Conservation (phyloP, 805 yeast species). For the Starmerella etchellsii region DNA sequence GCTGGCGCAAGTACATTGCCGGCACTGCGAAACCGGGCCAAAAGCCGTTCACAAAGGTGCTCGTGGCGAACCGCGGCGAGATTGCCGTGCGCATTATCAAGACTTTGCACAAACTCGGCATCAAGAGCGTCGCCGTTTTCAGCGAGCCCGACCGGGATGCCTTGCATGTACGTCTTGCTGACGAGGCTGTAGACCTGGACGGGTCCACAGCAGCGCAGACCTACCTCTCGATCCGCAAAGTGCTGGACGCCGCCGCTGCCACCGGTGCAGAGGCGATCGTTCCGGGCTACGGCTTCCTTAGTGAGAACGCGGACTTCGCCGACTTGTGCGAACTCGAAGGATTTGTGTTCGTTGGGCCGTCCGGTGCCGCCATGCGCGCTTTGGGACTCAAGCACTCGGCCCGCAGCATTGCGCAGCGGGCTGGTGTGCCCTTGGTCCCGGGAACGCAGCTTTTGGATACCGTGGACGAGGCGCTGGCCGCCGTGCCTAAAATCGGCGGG, state of each 20-base stretch:
- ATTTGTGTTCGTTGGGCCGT: constrained; percentile 89
- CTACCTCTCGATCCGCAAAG: constrained; percentile 72
- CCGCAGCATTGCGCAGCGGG: constrained; percentile 77
- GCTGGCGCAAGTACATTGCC: constrained; percentile 58
- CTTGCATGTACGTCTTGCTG: constrained; percentile 74
- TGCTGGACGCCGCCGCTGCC: constrained; percentile 69
- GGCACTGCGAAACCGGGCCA: constrained; percentile 26
- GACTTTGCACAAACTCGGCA: constrained; percentile 68
- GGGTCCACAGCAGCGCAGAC: constrained; percentile 87
- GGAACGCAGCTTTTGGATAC: constrained; percentile 74
- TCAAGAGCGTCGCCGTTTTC: constrained; percentile 74
- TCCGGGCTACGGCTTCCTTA: constrained; percentile 94
- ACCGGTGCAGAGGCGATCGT: constrained; percentile 88
- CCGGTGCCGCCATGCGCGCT: constrained; percentile 82
- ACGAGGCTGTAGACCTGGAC: constrained; percentile 61
- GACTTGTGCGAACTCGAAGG: constrained; percentile 75
- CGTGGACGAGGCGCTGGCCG: constrained; percentile 58
- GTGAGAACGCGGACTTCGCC: constrained; percentile 93
- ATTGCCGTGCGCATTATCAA: constrained; percentile 89
- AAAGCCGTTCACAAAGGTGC: constrained; percentile 67
- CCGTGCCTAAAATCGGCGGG: constrained; percentile 51
- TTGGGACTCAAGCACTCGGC: constrained; percentile 95
- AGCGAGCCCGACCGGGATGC: constrained; percentile 85
- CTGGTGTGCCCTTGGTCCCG: constrained; percentile 96
- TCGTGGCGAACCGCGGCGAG: constrained; percentile 95